Base-by-base conservation (phyloP, 345 rosid species). In the Kandelia obovata region DNA sequence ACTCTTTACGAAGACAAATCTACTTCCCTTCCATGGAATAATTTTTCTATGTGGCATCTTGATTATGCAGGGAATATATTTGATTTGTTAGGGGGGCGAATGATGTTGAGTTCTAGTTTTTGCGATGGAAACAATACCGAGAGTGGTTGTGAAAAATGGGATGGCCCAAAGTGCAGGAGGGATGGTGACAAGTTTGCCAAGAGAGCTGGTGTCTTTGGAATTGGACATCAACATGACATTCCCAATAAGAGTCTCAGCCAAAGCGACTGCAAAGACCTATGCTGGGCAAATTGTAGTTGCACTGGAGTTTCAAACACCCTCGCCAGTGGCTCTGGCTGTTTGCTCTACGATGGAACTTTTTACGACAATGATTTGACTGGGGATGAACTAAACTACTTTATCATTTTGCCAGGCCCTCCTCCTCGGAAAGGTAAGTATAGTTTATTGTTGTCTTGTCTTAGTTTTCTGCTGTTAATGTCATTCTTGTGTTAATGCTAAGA, bases 231-330 rank as follows among this genome's bases (percentile, higher is more conserved):
- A 5, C 5, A 56, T 21, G 0, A 0, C 28, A 56, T 10, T 10
- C 10, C 2, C 7, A 1, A 56, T 56, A 4, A 56, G 30, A 72
- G 58, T 47, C 61, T 65, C 17, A 60, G 61, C 65, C 26, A 66
- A 21, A 23, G 31, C 51, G 66, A 73, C 7, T 73, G 62, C 47
- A 11, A 51, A 39, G 71, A 73, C n/a, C 1, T n/a, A 5, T 73
- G 71, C 46, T 66, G 71, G 71, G 26, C 27, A 1, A 10, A 66
- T 51, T 73, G 67, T 60, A 5, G 1, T 0, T 73, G 71, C 37
- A 61, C 31, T 23, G 76, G 66, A 55, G 17, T 55, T 55, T 4
- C 2, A 7, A 0, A 17, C 25, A 3, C 2, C 10, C 6, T 5
- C 9, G 9, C 17, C 21, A 52, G 47, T 47, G 19, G 61, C 46